Base-by-base conservation (phyloP, 192 early-diverging fungal species). In the Coemansia sp. region DNA sequence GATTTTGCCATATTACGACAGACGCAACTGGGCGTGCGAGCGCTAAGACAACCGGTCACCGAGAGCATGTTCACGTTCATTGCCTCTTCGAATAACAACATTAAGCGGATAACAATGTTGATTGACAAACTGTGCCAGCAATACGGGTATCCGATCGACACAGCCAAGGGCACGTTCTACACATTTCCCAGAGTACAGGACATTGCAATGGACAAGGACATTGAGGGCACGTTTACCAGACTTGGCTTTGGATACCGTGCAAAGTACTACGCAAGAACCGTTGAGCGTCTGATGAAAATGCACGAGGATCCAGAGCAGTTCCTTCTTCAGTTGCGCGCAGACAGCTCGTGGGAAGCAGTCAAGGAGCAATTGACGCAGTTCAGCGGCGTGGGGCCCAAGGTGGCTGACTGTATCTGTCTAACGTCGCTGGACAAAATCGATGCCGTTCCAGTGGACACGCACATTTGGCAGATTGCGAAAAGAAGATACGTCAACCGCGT, bases 231-330 rank as follows among this genome's bases (percentile, higher is more conserved):
- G 41, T 71, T 99, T 48, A 78, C 90, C 13, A 67, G 75, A 41
- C 75, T 97, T 6, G 95, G 95, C 7, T 99, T 98, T 71, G 97
- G 97, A 5, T 99, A 99, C 71, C 85, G 97, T 8, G 97, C 95
- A 59, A 93, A 90, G 57, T 99, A 95, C 79, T 95, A 98, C 62
- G 84, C 84, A 15, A 77, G 88, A 39, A 89, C 94, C 0, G 92
- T 92, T 1, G 63, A 77, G 42, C 63, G 77, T 51, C 67, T 93
- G 6, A 62, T 80, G 21, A 36, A 41, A 8, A 79, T 85, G 8
- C 77, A 91, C 58, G 67, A 69, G 9, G 71, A 70, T 7, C 85
- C 82, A 1, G 84, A 85, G 11, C 43, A 54, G 8, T 97, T 90
- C 88, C 68, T 99, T 8, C 54, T 72, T 6, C 70, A 78, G 0